Evolutionary conservation across 805 yeast species (phyloP).

Genomic region (Grigorovia yakushimaensis): DNA sequence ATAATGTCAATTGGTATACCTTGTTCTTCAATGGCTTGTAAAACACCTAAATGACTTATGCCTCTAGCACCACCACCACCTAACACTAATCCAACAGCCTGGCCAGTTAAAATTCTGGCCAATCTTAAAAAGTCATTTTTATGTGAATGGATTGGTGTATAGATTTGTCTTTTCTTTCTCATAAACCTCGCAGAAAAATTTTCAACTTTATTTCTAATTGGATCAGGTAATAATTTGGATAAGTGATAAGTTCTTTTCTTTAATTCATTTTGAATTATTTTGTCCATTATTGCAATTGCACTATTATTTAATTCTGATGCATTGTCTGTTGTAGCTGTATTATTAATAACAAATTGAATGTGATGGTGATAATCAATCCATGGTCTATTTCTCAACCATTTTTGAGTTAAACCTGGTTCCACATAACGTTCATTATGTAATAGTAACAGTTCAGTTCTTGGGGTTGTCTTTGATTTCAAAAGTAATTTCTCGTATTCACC

Average conservation of each 20-base stretch:
- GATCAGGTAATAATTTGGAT: conserved; percentile 24
- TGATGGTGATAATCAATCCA: conserved; percentile 96
- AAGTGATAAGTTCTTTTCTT: conserved; percentile 25
- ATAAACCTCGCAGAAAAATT: conserved; percentile 27
- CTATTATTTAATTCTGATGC: conserved; percentile 13
- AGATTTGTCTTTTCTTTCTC: conserved; percentile 19
- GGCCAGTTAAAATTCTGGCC: conserved; percentile 84
- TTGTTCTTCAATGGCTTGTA: conserved; percentile 80
- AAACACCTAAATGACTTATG: conserved; percentile 80
- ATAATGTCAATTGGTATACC: conserved; percentile 90
- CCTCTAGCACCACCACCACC: conserved; percentile 99
- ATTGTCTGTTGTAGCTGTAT: conserved; percentile 7
- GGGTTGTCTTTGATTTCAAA: conserved; percentile 67
- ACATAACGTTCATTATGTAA: conserved; percentile 78
- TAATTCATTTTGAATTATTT: conserved; percentile 24
- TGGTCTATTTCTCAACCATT: conserved; percentile 73
- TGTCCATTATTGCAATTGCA: conserved; percentile 15
- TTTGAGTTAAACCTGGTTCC: conserved; percentile 72
- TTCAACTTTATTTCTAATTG: conserved; percentile 31
- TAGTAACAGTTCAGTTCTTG: conserved; percentile 77
- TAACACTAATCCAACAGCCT: conserved; percentile 85
- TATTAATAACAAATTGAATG: conserved; percentile 45
- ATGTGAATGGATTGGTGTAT: conserved; percentile 36
- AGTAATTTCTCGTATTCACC: conserved; percentile 82
- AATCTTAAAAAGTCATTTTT: conserved; percentile 83